These are phyloP conservation scores for Leccinum ochraceum DNA, from an alignment of 768 basidiomycete genomes.

Conservation along the genomic window DNA sequence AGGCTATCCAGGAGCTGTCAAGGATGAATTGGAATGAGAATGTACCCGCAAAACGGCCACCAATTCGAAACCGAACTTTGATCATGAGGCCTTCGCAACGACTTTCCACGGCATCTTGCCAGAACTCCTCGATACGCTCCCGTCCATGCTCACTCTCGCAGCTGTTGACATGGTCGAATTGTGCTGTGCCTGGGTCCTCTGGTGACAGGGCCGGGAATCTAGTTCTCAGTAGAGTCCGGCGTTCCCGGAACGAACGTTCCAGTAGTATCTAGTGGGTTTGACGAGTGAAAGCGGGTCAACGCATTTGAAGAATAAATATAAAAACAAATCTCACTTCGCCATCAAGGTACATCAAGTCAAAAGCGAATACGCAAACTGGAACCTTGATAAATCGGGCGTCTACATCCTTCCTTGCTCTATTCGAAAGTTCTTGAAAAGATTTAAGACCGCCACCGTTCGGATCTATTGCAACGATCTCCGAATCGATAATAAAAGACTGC, in stretches of 20 bases:
- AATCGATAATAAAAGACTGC: constrained; percentile 73
- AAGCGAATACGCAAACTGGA: constrained; percentile 80
- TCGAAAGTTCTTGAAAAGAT: constrained; percentile 87
- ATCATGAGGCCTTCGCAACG: constrained; percentile 94
- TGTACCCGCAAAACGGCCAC: not conserved
- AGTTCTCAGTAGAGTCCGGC: constrained; percentile 63
- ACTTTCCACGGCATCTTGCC: constrained; percentile 70
- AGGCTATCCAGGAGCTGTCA: constrained; percentile 66
- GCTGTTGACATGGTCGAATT: constrained; percentile 73
- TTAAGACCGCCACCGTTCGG: constrained; percentile 57
- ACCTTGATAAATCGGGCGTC: constrained; percentile 72
- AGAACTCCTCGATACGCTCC: constrained; percentile 71
- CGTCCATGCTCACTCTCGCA: constrained; percentile 64
- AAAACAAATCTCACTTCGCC: constrained; percentile 55
- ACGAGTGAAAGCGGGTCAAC: not conserved
- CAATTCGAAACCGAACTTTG: constrained; percentile 52
- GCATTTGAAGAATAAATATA: not conserved
- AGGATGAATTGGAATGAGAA: constrained; percentile 8
- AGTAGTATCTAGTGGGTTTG: constrained; percentile 57
- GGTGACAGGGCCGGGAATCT: constrained; percentile 58
- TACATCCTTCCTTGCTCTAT: constrained; percentile 83
- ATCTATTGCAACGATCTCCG: constrained; percentile 88
- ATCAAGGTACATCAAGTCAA: constrained; percentile 88
- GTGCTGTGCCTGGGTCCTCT: constrained; percentile 49
- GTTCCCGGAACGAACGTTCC: constrained; percentile 64